Percentiles rank a stretch among this genome's conserved stretches.
phyloP scores from a whole-genome alignment of 768 basidiomycete species.

The Brasilioporus rufonigricans region DNA sequence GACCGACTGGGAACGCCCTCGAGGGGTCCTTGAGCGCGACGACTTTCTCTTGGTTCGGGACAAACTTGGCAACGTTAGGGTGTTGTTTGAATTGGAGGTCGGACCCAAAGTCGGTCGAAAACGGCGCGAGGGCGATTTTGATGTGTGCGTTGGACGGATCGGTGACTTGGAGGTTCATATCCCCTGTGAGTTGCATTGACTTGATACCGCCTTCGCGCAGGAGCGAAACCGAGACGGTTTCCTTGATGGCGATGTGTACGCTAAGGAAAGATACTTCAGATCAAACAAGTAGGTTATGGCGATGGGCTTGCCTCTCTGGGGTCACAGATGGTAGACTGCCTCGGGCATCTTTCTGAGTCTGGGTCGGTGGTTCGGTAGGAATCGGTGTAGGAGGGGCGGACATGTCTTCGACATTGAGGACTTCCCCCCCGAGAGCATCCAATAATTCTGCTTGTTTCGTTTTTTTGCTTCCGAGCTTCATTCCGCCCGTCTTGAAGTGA shows the following conservation, averaged over 20 bases:
- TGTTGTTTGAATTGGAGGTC: conserved; percentile 96
- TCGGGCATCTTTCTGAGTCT: conserved; percentile 45
- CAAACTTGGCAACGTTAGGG: conserved; percentile 89
- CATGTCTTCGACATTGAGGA: conserved; percentile 51
- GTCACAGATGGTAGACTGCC: conserved; percentile 74
- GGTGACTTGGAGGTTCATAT: conserved; percentile 87
- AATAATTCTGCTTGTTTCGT: conserved; percentile 84
- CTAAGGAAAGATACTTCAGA: conserved; percentile 39
- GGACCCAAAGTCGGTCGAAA: conserved; percentile 57
- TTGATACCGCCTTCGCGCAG: conserved; percentile 90
- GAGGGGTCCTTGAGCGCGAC: conserved; percentile 84
- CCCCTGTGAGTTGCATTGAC: conserved; percentile 89
- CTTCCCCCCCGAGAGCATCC: conserved; percentile 83
- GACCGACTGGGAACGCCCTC: conserved; percentile 83
- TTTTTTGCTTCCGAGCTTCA: conserved; percentile 96
- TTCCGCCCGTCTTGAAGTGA: conserved; percentile 90
- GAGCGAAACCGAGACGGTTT: conserved; percentile 76
- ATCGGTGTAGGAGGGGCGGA: conserved; percentile 51
- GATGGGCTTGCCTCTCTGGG: conserved; percentile 59
- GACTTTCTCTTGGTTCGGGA: conserved; percentile 59
- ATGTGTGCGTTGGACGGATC: conserved; percentile 73
- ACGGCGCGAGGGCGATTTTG: conserved; percentile 59
- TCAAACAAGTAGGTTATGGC: background rate
- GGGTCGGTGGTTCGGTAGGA: conserved; percentile 43
- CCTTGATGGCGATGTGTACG: conserved; percentile 83